These are phyloP conservation scores for Typha latifolia DNA, from an alignment of 176 grass and related monocot genomes.

Conservation along the genomic window DNA sequence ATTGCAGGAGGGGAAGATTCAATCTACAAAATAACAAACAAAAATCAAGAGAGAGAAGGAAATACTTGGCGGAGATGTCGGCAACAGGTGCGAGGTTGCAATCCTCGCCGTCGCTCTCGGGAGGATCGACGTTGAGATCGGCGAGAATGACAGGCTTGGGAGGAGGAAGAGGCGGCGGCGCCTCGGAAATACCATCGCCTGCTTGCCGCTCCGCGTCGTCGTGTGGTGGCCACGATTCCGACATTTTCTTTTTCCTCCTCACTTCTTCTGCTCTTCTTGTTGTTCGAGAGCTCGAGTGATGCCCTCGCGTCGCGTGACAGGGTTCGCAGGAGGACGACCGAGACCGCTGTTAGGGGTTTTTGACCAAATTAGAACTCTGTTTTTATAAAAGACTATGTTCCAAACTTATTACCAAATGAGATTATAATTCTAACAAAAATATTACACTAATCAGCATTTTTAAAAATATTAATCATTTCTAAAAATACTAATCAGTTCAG, in stretches of 20 bases:
- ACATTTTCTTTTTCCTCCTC: neutral
- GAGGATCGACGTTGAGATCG: conserved; percentile 73
- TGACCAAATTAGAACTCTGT: too few relatives aligned
- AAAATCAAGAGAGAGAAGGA: neutral
- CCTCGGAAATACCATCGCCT: conserved; percentile 1
- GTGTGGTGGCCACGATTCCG: neutral
- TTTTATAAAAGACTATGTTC: too few relatives aligned
- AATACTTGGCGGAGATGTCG: conserved; percentile 40
- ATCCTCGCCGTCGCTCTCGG: conserved; percentile 83
- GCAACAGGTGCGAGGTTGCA: conserved; percentile 31
- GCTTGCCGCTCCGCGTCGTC: neutral
- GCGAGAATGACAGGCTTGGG: conserved; percentile 52
- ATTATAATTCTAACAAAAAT: too few relatives aligned
- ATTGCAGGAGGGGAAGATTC: neutral
- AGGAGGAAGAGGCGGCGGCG: conserved; percentile 24
- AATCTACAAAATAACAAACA: neutral
- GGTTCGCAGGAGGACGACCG: too few relatives aligned
- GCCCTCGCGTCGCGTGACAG: too few relatives aligned
- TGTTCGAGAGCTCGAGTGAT: too few relatives aligned
- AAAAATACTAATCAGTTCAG: too few relatives aligned
- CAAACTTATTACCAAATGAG: too few relatives aligned
- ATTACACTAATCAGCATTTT: too few relatives aligned
- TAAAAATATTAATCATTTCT: too few relatives aligned
- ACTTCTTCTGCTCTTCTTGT: too few relatives aligned
- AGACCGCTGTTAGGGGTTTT: too few relatives aligned